phyloP scores from a whole-genome alignment of 306 rosid genomes.

The Cucumis cinereus region DNA sequence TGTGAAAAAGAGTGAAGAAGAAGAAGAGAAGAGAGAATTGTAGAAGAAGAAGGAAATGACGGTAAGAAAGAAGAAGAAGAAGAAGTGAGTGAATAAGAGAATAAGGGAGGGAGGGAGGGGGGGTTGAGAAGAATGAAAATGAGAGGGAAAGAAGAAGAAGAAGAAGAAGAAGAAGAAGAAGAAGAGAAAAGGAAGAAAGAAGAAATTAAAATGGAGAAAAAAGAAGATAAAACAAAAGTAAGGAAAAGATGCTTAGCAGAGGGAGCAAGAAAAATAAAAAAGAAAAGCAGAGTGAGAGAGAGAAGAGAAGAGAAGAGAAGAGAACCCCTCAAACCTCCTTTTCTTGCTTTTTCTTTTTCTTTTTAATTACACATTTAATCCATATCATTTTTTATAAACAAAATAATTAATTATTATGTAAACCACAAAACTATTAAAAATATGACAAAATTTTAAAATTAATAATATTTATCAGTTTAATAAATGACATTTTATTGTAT shows the following conservation, averaged over 20 bases:
- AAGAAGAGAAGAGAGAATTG: not conserved
- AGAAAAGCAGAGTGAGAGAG: slow-evolving; percentile 13
- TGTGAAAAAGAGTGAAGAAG: not conserved
- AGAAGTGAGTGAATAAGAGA: not conserved
- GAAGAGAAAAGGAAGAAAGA: slow-evolving; percentile 12
- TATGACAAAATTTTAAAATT: too few relatives aligned
- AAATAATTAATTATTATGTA: too few relatives aligned
- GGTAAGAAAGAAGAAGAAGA: not conserved
- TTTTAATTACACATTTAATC: not conserved
- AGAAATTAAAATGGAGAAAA: slow-evolving; percentile 14
- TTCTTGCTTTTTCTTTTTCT: slow-evolving; percentile 35
- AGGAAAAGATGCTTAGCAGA: slow-evolving; percentile 75
- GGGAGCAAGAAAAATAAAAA: slow-evolving; percentile 57
- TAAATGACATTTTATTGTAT: too few relatives aligned
- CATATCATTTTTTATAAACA: too few relatives aligned
- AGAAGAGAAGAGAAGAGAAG: too few relatives aligned
- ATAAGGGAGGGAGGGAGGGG: slow-evolving; percentile 10
- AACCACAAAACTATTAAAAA: too few relatives aligned
- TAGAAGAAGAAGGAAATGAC: not conserved
- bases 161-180: not conserved
- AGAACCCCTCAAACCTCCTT: slow-evolving; percentile 17
- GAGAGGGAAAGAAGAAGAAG: slow-evolving; percentile 14
- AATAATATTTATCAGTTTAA: too few relatives aligned
- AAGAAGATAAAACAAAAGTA: slow-evolving; percentile 28
- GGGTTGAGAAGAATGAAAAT: slow-evolving; percentile 2